phyloP scores from a whole-genome alignment of 441 rosid genomes.

The Capsella rubella region DNA sequence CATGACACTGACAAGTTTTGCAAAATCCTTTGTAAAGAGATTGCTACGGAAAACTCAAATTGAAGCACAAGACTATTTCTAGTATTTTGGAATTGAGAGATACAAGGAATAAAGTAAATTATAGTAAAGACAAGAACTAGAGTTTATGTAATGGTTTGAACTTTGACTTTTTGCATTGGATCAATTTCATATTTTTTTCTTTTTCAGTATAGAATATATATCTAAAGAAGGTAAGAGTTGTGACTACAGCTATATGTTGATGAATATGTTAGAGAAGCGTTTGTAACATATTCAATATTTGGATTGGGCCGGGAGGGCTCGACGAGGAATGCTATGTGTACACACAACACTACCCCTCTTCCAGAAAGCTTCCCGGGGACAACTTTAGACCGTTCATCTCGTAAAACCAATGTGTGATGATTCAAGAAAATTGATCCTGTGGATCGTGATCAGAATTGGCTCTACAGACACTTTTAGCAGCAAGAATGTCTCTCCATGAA shows the following conservation, averaged over 20 bases:
- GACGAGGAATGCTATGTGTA: too few species aligned
- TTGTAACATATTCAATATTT: too few species aligned
- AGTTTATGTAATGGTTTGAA: not conserved
- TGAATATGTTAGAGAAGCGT: too few species aligned
- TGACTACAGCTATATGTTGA: not conserved
- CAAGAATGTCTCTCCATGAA: not conserved
- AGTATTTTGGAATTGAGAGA: not conserved
- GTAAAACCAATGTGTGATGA: too few species aligned
- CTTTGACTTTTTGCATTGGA: not conserved
- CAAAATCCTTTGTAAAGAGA: not conserved
- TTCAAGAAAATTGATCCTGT: not conserved
- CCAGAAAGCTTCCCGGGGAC: too few species aligned
- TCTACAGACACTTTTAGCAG: not conserved
- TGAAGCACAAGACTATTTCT: not conserved
- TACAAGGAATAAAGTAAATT: slow-evolving; percentile 4
- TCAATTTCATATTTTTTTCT: not conserved
- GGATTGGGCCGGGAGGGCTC: too few species aligned
- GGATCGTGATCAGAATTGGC: not conserved
- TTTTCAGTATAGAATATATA: not conserved
- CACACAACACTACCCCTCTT: too few species aligned
- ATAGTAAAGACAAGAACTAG: not conserved
- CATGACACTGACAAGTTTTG: slow-evolving; percentile 2
- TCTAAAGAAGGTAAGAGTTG: not conserved
- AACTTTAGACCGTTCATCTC: too few species aligned
- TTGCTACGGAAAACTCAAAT: not conserved